These are phyloP conservation scores for Zygosaccharomyces pseudobailii DNA, from an alignment of 1,139 yeast genomes.

Conservation along the genomic window DNA sequence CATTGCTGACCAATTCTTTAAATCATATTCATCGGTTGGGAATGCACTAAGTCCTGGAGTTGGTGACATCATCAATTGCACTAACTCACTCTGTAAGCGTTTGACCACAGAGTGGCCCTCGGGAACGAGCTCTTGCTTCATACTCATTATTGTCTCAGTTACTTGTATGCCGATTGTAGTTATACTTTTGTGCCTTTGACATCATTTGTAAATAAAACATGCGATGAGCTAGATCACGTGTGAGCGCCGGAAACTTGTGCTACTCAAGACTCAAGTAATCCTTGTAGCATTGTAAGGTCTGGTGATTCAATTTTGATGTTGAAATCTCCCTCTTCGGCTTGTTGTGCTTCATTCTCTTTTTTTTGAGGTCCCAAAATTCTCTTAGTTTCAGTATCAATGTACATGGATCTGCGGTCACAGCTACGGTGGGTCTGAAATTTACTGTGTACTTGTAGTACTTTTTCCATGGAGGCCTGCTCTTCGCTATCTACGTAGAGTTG, in stretches of 20 bases:
- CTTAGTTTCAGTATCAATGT: constrained; percentile 18
- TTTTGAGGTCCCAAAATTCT: constrained; percentile 5
- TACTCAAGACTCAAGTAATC: background rate
- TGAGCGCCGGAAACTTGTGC: background rate
- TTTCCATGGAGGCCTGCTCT: constrained; percentile 24
- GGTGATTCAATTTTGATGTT: background rate
- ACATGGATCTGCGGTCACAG: constrained; percentile 16
- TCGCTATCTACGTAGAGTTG: constrained; percentile 27
- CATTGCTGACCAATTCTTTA: constrained; percentile 57
- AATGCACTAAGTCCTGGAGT: constrained; percentile 51
- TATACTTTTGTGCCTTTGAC: background rate
- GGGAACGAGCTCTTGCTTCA: constrained; percentile 3
- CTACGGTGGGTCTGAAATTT: constrained; percentile 5
- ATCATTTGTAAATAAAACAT: background rate
- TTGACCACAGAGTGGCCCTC: constrained; percentile 22
- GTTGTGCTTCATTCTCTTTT: background rate
- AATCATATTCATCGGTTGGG: constrained; percentile 48
- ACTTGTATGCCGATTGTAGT: background rate
- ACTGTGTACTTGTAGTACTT: constrained; percentile 12
- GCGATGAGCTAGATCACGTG: constrained; percentile 1
- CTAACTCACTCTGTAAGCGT: constrained; percentile 46
- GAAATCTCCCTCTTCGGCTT: background rate
- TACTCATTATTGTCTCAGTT: background rate
- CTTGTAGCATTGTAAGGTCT: background rate
- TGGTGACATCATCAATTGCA: constrained; percentile 47